Evolutionary conservation across 805 yeast species (phyloP).

Genomic region (Myxozyma neglecta): DNA sequence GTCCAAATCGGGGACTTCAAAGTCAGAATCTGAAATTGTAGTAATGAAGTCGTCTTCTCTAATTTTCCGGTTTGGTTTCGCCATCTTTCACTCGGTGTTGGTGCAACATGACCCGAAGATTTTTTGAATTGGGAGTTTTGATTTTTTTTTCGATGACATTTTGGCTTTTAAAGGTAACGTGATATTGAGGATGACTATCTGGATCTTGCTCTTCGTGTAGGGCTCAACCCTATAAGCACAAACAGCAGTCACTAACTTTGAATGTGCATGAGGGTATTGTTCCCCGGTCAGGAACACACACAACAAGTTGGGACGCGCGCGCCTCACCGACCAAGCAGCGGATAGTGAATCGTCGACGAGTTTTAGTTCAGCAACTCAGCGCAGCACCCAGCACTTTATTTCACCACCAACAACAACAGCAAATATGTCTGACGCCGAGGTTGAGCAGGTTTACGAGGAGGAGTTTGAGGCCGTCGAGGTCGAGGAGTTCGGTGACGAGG

Average conservation of each 20-base stretch:
- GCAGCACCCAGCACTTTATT: conserved; percentile 5
- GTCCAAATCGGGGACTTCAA: conserved; percentile 23
- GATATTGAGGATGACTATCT: not conserved
- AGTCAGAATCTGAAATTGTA: conserved; percentile 29
- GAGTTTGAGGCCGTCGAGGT: conserved; percentile 20
- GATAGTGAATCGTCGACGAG: conserved; percentile 1
- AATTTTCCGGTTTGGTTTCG: not conserved
- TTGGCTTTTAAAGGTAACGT: not conserved
- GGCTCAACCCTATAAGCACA: conserved; percentile 1
- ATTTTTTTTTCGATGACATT: conserved; percentile 4
- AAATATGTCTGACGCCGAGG: conserved; percentile 28
- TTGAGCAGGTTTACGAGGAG: conserved; percentile 20
- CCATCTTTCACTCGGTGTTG: conserved; percentile 2
- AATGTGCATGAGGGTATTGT: not conserved
- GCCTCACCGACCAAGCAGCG: conserved; percentile 1
- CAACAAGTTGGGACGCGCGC: conserved; percentile 1
- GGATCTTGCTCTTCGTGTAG: not conserved
- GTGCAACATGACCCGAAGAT: not conserved
- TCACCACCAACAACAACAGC: conserved; percentile 3
- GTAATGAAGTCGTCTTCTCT: conserved; percentile 22
- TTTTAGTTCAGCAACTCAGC: conserved; percentile 3
- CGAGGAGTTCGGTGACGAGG: conserved; percentile 11
- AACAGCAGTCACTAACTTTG: not conserved
- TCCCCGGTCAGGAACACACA: not conserved
- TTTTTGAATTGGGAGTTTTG: conserved; percentile 4